These are phyloP conservation scores for Setomelanomma holmii DNA, from an alignment of 2,329 filamentous ascomycete species.

Conservation along the genomic window DNA sequence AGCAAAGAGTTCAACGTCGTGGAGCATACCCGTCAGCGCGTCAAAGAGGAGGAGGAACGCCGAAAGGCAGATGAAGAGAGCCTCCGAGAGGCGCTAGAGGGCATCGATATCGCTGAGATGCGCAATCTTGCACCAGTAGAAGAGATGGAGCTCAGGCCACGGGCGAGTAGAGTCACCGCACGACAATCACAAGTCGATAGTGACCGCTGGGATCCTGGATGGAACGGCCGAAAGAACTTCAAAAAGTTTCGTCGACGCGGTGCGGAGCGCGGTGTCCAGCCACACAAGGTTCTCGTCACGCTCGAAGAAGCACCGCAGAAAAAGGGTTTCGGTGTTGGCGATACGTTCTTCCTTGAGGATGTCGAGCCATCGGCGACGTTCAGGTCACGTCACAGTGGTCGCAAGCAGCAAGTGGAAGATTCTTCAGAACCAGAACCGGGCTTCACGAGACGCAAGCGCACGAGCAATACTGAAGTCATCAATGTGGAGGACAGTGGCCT, in stretches of 20 bases:
- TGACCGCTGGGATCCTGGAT: constrained; percentile 81
- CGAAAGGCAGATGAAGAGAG: constrained; percentile 70
- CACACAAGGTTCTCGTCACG: constrained; percentile 69
- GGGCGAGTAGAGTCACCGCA: constrained; percentile 31
- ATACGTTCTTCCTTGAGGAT: constrained; percentile 75
- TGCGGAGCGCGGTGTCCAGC: constrained; percentile 47
- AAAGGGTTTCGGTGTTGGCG: constrained; percentile 76
- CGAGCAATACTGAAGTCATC: constrained; percentile 22
- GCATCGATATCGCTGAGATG: constrained; percentile 74
- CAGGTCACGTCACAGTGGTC: constrained; percentile 20
- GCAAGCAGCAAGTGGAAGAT: constrained; percentile 15
- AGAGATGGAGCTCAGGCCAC: constrained; percentile 69
- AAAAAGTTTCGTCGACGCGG: constrained; percentile 76
- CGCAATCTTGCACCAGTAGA: constrained; percentile 78
- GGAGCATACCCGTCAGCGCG: constrained; percentile 54
- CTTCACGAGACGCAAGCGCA: constrained; percentile 31
- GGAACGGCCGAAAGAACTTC: constrained; percentile 97
- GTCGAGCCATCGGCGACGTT: constrained; percentile 23
- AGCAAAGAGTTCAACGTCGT: constrained; percentile 68
- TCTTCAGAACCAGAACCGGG: constrained; percentile 38
- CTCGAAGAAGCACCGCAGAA: constrained; percentile 72
- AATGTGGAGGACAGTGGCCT: constrained; percentile 42
- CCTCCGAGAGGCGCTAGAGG: constrained; percentile 64
- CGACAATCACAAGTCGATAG: constrained; percentile 47
- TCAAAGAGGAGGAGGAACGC: constrained; percentile 60